A percentile compares a stretch with the other conserved stretches of the same genome.
Evolutionary conservation across 2,329 filamentous ascomycete genomes (phyloP).

Genomic region (Botrytis tulipae): DNA sequence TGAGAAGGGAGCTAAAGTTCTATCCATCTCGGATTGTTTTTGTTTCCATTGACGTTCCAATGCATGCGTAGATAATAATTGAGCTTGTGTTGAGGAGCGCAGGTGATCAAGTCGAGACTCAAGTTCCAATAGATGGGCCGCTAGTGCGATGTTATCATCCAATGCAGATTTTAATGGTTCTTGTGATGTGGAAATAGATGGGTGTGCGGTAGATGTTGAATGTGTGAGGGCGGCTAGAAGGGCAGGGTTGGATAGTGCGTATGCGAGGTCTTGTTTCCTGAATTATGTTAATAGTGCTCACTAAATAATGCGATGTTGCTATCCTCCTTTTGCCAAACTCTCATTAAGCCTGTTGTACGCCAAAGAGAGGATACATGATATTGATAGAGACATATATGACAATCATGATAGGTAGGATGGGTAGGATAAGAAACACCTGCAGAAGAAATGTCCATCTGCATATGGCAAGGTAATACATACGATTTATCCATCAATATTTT

Average conservation of each 20-base stretch:
- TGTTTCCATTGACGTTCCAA: constrained; percentile 90
- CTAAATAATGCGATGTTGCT: neutral
- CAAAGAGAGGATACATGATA: neutral
- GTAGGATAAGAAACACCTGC: neutral
- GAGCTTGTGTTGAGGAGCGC: constrained; percentile 72
- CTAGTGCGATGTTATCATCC: constrained; percentile 68
- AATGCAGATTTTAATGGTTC: constrained; percentile 64
- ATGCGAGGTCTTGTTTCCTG: constrained; percentile 76
- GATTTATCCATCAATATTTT: constrained; percentile 75
- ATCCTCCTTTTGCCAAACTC: neutral
- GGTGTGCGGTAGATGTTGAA: constrained; percentile 65
- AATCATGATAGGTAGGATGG: constrained; percentile 9
- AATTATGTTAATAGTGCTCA: constrained; percentile 27
- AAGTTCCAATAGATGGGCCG: constrained; percentile 58
- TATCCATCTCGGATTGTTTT: constrained; percentile 87
- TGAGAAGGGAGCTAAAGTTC: constrained; percentile 78
- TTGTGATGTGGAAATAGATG: constrained; percentile 66
- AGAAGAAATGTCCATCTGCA: neutral
- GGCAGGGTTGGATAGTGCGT: constrained; percentile 60
- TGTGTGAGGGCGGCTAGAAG: constrained; percentile 75
- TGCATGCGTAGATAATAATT: constrained; percentile 77
- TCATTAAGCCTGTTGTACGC: neutral
- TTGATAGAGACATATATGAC: neutral
- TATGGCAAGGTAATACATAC: constrained; percentile 50
- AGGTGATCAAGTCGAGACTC: constrained; percentile 58